Evolutionary conservation across 2,329 filamentous ascomycete genomes (phyloP).

Genomic region (Albophoma yamanashiensis): DNA sequence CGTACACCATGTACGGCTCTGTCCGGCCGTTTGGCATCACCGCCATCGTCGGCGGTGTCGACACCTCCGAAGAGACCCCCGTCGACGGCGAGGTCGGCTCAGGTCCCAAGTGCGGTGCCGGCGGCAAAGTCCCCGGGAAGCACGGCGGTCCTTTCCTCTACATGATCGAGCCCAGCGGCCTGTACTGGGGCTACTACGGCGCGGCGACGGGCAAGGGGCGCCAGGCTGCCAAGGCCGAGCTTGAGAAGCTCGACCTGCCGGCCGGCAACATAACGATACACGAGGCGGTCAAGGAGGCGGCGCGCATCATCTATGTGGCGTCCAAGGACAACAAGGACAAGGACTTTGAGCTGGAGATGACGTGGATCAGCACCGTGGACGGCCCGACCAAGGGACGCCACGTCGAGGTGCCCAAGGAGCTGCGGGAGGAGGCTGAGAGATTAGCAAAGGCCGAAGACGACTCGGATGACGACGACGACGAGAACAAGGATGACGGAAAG

Average conservation of each 20-base stretch:
- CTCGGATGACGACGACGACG: slow-evolving; percentile 74
- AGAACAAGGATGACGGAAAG: slow-evolving; percentile 67
- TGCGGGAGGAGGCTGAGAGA: slow-evolving; percentile 85
- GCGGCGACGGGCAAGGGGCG: slow-evolving; percentile 94
- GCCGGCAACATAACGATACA: slow-evolving; percentile 66
- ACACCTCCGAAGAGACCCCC: slow-evolving; percentile 72
- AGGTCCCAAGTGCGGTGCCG: slow-evolving; percentile 68
- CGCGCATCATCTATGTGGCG: slow-evolving; percentile 91
- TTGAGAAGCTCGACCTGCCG: slow-evolving; percentile 90
- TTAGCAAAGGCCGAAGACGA: slow-evolving; percentile 86
- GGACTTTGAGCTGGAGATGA: slow-evolving; percentile 99
- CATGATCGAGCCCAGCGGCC: slow-evolving; percentile 96
- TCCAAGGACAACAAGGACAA: slow-evolving; percentile 99
- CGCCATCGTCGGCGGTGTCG: slow-evolving; percentile 86
- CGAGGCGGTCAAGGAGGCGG: slow-evolving; percentile 91
- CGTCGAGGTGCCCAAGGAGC: slow-evolving; percentile 82
- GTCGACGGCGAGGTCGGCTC: slow-evolving; percentile 86
- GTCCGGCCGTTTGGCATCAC: slow-evolving; percentile 96
- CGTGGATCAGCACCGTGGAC: slow-evolving; percentile 79
- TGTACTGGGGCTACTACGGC: slow-evolving; percentile 99
- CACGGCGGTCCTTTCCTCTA: slow-evolving; percentile 89
- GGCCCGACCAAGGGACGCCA: slow-evolving; percentile 90
- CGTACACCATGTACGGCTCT: slow-evolving; percentile 93
- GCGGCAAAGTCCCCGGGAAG: slow-evolving; percentile 66
- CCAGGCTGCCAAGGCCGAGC: slow-evolving; percentile 93